Evolutionary conservation across 2,329 filamentous ascomycete genomes (phyloP), one percentile per base, ranked within the genome.

Genomic region (Thelonectria blattea): DNA sequence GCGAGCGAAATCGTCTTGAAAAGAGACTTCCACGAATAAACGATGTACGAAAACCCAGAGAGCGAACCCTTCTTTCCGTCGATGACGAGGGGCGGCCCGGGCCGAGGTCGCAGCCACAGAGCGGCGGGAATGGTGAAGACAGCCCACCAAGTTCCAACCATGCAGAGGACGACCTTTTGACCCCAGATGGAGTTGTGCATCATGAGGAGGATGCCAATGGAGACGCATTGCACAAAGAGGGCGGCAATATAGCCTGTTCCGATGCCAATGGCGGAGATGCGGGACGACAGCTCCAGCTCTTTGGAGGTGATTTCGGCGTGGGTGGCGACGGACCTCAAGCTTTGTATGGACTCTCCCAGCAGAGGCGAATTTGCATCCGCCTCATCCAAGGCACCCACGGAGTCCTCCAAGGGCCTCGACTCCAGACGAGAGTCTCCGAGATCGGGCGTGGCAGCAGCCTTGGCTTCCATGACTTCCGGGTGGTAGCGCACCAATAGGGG

Each of bases 131-230:
- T 87, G 3, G 92, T 96, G 74, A 99, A 98, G 34, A 91, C 60
- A 46, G 93, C 87, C 95, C 95, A 99, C 95, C 95, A 99, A 27
- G 87, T 75, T 34, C 95, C 95, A 54, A 98, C 88, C 58, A 93
- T 78, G 74, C 96, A 93, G 10, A 99, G 83, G 0, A 95, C 94
- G 3, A 98, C 82, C 3, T 93, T 88, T 47, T 97, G 88, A 0
- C 92, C 91, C 80, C 93, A 93, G 0, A 90, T 93, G 4, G 91
- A 91, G 61, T 92, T 93, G 39, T 87, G 84, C 73, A 91, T 86
- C 2, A 81, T 78, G 41, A 93, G 82, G 3, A 98, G 84, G 42
- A 97, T 85, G 50, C 91, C 76, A 62, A 98, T 94, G 52, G 90
- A 88, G 2, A 92, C 73, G 61, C 91, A 90, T 74, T 98, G 95